Base-by-base conservation (phyloP, 2,329 filamentous ascomycete genomes). In the Apiospora malaysiana region DNA sequence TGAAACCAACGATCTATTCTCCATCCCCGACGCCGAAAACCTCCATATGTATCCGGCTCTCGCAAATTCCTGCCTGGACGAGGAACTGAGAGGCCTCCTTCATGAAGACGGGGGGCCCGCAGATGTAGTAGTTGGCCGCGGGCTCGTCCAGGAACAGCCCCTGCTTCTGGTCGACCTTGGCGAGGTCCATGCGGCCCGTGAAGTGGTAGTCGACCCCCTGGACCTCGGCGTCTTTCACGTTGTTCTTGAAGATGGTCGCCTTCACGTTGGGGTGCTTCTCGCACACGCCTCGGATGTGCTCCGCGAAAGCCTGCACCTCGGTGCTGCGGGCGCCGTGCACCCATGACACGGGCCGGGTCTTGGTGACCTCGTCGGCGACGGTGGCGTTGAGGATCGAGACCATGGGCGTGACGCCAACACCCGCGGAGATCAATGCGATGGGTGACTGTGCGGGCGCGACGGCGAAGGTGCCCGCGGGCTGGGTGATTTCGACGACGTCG, bases 31-130 rank as follows among this genome's bases (percentile, higher is more conserved):
- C 90, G n/a, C 85, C 87, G 74, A 93, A 94, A 42, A 92, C 79
- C 80, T 94, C 92, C 74, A 93, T 85, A 76, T 90, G 87, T 70
- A 93, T 85, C 74, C 89, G 87, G 42, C 85, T 85, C n/a, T 81
- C 79, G 1, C 83, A 80, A 1, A 94, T 90, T 0, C 91, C 91
- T 70, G 83, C 80, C 2, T 76, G 81, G 74, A 85, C 81, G 70
- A 94, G 82, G 74, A 83, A 85, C 9, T 81, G 79, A 73, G 88
- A 83, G 27, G 88, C 82, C 47, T 89, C 87, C 12, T 85, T 76
- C 93, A 95, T 95, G 83, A 94, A 95, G 9, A 79, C 78, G 72
- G 86, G 85, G 0, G 93, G 92, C 0, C 93, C 93, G 77, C 93
- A 95, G 69, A 93, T 82, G 75, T 88, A 94, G 79, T 94, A 95